phyloP scores from a whole-genome alignment of 2,329 filamentous ascomycete species.

The Myriangium duriaei region DNA sequence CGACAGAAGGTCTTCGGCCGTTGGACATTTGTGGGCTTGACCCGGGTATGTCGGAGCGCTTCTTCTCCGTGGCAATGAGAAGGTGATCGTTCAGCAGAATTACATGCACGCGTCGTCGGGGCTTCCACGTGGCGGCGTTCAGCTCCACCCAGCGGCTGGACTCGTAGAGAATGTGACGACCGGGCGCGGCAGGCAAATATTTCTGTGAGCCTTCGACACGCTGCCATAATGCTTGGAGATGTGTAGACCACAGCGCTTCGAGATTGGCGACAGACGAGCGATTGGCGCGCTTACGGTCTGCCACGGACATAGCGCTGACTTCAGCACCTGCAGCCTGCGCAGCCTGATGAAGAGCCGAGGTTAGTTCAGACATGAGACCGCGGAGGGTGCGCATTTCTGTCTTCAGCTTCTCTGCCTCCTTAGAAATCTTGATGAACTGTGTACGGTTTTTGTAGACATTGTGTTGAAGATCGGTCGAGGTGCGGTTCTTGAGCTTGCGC shows the following conservation, averaged over 20 bases:
- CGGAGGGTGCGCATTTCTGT: constrained; percentile 85
- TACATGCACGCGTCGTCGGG: constrained; percentile 75
- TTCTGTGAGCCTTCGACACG: constrained; percentile 97
- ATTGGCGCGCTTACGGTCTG: constrained; percentile 52
- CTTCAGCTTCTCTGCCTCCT: constrained; percentile 96
- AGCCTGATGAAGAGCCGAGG: constrained; percentile 34
- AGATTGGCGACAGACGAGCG: constrained; percentile 75
- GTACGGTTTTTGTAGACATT: constrained; percentile 95
- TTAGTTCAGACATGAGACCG: constrained; percentile 86
- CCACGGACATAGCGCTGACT: constrained; percentile 21
- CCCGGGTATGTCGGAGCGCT: constrained; percentile 51
- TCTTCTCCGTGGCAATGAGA: constrained; percentile 86
- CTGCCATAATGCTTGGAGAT: constrained; percentile 78
- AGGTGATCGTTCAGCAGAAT: constrained; percentile 92
- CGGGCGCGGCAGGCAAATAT: constrained; percentile 77
- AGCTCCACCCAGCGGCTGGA: constrained; percentile 91
- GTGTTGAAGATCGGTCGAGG: constrained; percentile 75
- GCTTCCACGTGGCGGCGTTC: constrained; percentile 95
- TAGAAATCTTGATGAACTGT: constrained; percentile 98
- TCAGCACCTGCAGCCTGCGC: constrained; percentile 28
- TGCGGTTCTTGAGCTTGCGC: constrained; percentile 63
- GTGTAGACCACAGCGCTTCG: constrained; percentile 55
- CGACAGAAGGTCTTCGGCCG: constrained; percentile 20
- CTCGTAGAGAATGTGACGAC: constrained; percentile 89
- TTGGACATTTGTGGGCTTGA: constrained; percentile 15